Base-by-base conservation (phyloP, 2,329 filamentous ascomycete species). In the Ophiostoma montium region DNA sequence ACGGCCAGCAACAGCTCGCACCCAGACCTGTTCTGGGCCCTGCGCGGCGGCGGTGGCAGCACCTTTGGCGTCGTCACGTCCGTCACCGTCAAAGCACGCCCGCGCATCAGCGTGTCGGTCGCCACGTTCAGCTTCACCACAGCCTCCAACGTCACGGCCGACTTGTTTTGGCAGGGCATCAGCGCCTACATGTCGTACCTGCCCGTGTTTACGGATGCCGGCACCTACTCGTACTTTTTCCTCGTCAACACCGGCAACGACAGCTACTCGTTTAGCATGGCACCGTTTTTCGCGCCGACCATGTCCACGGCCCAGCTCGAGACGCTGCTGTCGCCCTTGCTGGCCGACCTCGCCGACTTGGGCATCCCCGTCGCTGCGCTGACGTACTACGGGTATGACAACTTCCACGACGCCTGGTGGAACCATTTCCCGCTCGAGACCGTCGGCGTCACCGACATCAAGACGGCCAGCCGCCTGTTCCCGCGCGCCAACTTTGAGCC, bases 1-100 rank as follows among this genome's bases (percentile, higher is more conserved):
- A 66, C 68, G 36, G 68, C 64, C 1, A 67, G 66, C 41, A 63
- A 60, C 18, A 59, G 63, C 2, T 57, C 70, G 30, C 71, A 78
- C 52, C 54, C 63, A 0, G 75, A 79, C 49, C 61, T 80, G 7
- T 78, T 74, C 61, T 80, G 73, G 68, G 76, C 75, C 2, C 60
- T 75, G 30, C 61, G 67, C 13, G 71, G 71, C 19, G 71, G 66
- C 11, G 70, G 69, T 23, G 62, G 63, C 13, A 51, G 61, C 50
- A 67, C 65, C 1, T 67, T 60, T 51, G 65, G 65, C 13, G 58
- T 68, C 1, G 64, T 67, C 15, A 62, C 59, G 8, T 64, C 56
- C 11, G 31, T 56, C 15, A 52, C 53, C 13, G 50, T 57, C 49
- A 53, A 53, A 45, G 54, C 50, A 11, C 47, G 51, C 41, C 56